These are phyloP conservation scores for Diaporthe ilicicola DNA, from an alignment of 2,329 filamentous ascomycete genomes.

Conservation along the genomic window DNA sequence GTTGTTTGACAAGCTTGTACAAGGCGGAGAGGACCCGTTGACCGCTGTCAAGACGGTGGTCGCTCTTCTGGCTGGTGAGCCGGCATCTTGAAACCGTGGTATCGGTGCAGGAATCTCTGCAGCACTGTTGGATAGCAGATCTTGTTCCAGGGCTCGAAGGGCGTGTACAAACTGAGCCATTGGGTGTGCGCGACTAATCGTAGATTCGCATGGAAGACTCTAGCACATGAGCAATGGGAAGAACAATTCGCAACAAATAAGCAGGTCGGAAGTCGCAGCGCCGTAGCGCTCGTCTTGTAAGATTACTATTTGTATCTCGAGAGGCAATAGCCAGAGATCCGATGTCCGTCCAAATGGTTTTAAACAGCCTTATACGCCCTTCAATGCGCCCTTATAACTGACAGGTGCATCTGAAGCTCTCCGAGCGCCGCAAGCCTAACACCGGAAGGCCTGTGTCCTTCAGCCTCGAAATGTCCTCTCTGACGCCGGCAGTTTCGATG, in stretches of 20 bases:
- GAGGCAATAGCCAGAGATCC: neutral
- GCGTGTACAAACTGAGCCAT: neutral
- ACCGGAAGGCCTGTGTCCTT: too few species aligned
- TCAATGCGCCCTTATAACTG: neutral
- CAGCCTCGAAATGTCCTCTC: neutral
- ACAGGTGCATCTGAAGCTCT: neutral
- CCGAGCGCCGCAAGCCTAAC: neutral
- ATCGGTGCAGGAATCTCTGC: neutral
- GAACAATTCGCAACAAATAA: neutral
- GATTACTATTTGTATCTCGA: conserved; percentile 19
- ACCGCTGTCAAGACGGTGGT: conserved; percentile 67
- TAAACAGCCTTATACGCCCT: neutral
- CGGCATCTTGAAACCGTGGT: neutral
- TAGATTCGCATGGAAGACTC: neutral
- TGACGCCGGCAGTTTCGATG: neutral
- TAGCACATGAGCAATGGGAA: neutral
- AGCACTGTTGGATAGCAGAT: neutral
- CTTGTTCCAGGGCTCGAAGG: neutral
- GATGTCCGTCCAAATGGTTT: neutral
- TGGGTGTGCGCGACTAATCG: neutral
- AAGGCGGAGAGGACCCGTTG: conserved; percentile 62
- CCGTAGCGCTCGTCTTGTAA: neutral
- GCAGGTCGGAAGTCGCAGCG: neutral
- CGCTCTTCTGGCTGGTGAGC: conserved; percentile 63
- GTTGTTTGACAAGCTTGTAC: conserved; percentile 68